A percentile compares a stretch with the other conserved stretches of the same genome.
Conservation (phyloP, 371 early-diverging fungal genomes). For the Mucor mucedo region DNA sequence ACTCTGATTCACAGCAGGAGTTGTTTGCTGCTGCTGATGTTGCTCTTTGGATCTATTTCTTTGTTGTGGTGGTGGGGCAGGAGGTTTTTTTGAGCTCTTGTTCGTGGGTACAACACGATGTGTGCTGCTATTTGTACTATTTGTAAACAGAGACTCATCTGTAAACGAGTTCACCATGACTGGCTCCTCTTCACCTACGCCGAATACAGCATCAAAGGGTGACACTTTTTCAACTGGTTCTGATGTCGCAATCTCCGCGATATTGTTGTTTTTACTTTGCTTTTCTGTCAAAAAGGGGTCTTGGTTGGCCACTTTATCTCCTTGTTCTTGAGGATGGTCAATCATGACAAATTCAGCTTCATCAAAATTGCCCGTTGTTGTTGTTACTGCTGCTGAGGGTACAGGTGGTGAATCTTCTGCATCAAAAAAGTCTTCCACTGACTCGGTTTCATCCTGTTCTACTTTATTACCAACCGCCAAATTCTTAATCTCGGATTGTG, state of each 20-base stretch:
- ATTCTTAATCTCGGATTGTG: background rate
- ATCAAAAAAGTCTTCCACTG: conserved; percentile 28
- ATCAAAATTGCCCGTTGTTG: conserved; percentile 1
- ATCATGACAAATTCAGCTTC: conserved; percentile 33
- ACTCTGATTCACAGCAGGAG: background rate
- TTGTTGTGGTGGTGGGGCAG: conserved; percentile 19
- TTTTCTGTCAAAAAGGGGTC: conserved; percentile 15
- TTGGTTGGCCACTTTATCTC: background rate
- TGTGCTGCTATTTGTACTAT: conserved; percentile 16
- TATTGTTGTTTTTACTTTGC: background rate
- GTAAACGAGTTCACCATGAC: conserved; percentile 22
- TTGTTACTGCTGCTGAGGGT: background rate
- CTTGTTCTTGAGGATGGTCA: conserved; percentile 19
- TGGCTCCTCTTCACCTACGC: conserved; percentile 22
- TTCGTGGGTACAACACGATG: conserved; percentile 17
- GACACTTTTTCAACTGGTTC: conserved; percentile 1
- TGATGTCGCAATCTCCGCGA: conserved; percentile 1
- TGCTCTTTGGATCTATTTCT: background rate
- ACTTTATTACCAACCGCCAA: background rate
- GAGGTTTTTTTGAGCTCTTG: conserved; percentile 14
- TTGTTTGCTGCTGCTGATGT: conserved; percentile 2
- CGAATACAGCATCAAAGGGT: conserved; percentile 23
- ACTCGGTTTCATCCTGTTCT: conserved; percentile 16
- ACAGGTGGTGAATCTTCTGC: conserved; percentile 12
- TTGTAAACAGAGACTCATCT: conserved; percentile 10